Percentiles rank a stretch among this genome's conserved stretches.
Conservation (phyloP, 2,329 filamentous ascomycete species). For the Aspergillus fumigatus region DNA sequence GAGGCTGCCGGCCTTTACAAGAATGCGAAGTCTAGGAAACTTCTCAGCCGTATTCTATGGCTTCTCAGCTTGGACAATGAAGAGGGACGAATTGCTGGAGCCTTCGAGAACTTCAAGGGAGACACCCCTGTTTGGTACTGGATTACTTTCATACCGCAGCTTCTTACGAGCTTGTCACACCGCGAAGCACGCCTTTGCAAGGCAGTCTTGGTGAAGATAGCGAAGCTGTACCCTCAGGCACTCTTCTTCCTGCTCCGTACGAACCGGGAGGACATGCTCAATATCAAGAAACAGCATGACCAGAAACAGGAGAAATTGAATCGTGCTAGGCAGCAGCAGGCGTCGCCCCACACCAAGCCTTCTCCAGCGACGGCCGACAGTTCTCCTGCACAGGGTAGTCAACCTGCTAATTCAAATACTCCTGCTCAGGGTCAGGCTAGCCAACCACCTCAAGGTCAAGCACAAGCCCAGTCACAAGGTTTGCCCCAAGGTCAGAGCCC, state of each 20-base stretch:
- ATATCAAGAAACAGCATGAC: constrained; percentile 84
- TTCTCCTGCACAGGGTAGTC: constrained; percentile 42
- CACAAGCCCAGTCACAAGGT: constrained; percentile 12
- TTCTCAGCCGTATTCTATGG: constrained; percentile 92
- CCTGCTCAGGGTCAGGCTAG: constrained; percentile 24
- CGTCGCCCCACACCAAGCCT: constrained; percentile 34
- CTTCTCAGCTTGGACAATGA: constrained; percentile 88
- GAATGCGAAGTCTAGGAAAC: constrained; percentile 90
- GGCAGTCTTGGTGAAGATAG: constrained; percentile 83
- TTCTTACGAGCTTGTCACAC: constrained; percentile 84
- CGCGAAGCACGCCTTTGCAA: constrained; percentile 87
- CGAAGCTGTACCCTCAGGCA: constrained; percentile 91
- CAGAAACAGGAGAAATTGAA: constrained; percentile 55
- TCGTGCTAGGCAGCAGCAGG: constrained; percentile 60
- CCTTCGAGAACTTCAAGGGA: constrained; percentile 95
- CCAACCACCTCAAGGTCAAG: constrained; percentile 21
- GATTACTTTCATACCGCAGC: constrained; percentile 97
- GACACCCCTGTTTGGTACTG: constrained; percentile 99
- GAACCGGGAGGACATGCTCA: constrained; percentile 86
- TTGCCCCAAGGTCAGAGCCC: constrained; percentile 13
- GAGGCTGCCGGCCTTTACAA: constrained; percentile 96
- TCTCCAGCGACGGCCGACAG: constrained; percentile 43
- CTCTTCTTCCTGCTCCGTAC: constrained; percentile 94
- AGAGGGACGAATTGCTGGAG: constrained; percentile 73
- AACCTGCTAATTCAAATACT: constrained; percentile 42